Percentiles rank a stretch among this genome's conserved stretches.
These are phyloP conservation scores for Cryptococcus hybrid DNA, from an alignment of 1,284 basidiomycete genomes.

Conservation along the genomic window DNA sequence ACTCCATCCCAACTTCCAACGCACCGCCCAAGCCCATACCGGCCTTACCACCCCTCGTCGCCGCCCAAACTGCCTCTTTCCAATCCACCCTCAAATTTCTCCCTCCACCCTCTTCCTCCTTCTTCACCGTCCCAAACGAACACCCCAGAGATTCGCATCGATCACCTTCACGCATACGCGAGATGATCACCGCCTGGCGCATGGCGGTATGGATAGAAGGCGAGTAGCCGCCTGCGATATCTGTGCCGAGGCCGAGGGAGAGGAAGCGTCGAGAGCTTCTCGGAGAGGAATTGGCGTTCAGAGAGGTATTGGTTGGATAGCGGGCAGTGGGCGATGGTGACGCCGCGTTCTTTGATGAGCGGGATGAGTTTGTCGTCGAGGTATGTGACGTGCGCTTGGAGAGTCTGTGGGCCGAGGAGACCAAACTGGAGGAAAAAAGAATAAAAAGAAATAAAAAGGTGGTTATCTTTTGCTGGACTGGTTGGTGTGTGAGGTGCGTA, in stretches of 20 bases:
- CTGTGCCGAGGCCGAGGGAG: slow-evolving; percentile 74
- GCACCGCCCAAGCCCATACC: slow-evolving; percentile 62
- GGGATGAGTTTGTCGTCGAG: slow-evolving; percentile 57
- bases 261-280: slow-evolving; percentile 66
- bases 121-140: slow-evolving; percentile 6
- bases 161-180: slow-evolving; percentile 66
- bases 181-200: slow-evolving; percentile 69
- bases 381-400: slow-evolving; percentile 85
- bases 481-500: slow-evolving; percentile 48
- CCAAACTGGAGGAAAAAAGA: slow-evolving; percentile 21
- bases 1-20: slow-evolving; percentile 66
- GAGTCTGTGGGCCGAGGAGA: slow-evolving; percentile 62
- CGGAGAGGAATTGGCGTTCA: slow-evolving; percentile 66
- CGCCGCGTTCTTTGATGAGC: slow-evolving; percentile 57
- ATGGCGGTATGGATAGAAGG: slow-evolving; percentile 71
- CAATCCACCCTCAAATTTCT: slow-evolving; percentile 60
- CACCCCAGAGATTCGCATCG: slow-evolving; percentile 42
- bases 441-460: background rate
- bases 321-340: slow-evolving; percentile 76
- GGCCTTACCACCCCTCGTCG: slow-evolving; percentile 69
- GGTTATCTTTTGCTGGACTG: background rate
- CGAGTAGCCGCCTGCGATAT: slow-evolving; percentile 78
- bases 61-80: slow-evolving; percentile 74
- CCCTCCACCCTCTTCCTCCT: slow-evolving; percentile 9
- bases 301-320: slow-evolving; percentile 84